Conservation (phyloP, 2,329 filamentous ascomycete genomes). For the Alternaria novae-zelandiae region DNA sequence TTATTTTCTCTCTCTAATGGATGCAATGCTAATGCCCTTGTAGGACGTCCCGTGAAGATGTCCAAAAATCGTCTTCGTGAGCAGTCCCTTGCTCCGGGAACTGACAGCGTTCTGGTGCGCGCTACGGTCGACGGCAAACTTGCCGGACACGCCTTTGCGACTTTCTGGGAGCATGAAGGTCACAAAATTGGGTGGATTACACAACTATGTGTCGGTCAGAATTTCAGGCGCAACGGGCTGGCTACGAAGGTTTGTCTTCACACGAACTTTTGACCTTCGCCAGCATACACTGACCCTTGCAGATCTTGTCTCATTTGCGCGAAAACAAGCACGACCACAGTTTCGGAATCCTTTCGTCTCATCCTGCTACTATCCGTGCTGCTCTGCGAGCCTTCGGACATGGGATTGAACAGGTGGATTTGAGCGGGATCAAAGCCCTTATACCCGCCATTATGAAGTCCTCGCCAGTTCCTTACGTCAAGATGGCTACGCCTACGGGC, state of each 20-base stretch:
- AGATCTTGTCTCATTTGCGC: neutral
- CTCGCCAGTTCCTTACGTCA: neutral
- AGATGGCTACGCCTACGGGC: neutral
- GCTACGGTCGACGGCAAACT: neutral
- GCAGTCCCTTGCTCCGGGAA: neutral
- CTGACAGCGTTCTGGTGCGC: neutral
- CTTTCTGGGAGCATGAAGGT: neutral
- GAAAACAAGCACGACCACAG: neutral
- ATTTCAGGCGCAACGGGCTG: neutral
- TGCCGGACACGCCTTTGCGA: neutral
- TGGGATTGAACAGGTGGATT: neutral
- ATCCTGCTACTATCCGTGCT: neutral
- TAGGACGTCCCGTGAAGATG: neutral
- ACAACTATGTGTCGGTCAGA: neutral
- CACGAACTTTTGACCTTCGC: neutral
- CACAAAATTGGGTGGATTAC: neutral
- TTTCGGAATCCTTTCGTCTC: slow-evolving; percentile 1
- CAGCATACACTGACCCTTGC: neutral
- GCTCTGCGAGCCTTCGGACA: neutral
- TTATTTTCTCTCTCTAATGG: neutral
- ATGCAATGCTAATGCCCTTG: neutral
- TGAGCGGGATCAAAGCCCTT: neutral
- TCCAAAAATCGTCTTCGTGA: neutral
- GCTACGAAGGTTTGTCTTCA: neutral
- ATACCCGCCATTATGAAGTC: neutral